A percentile compares a stretch with the other conserved stretches of the same genome.
phyloP scores from a whole-genome alignment of 805 yeast species.

The Zygoascus tannicola region DNA sequence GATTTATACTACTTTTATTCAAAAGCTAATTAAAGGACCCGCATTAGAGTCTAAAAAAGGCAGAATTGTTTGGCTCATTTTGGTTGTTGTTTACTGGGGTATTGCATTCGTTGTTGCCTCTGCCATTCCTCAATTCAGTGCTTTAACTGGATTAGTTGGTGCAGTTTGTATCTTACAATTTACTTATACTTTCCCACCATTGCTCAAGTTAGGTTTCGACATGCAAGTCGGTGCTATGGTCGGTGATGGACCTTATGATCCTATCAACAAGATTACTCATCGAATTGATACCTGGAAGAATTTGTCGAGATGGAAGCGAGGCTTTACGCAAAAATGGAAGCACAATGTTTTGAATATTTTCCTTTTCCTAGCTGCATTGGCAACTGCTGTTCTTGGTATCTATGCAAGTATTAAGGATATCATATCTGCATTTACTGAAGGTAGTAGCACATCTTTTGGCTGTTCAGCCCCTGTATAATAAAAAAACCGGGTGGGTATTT shows the following conservation, averaged over 20 bases:
- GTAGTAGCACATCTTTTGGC: constrained; percentile 15
- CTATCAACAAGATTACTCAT: constrained; percentile 13
- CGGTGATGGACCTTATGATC: constrained; percentile 23
- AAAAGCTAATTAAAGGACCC: constrained; percentile 27
- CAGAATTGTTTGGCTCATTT: constrained; percentile 29
- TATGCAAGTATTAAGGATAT: constrained; percentile 20
- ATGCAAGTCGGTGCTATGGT: constrained; percentile 24
- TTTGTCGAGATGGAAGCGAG: constrained; percentile 31
- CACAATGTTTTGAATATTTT: constrained; percentile 19
- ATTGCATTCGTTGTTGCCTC: constrained; percentile 36
- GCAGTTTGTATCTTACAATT: constrained; percentile 39
- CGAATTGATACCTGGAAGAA: constrained; percentile 26
- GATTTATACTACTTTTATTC: constrained; percentile 34
- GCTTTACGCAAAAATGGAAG: constrained; percentile 18
- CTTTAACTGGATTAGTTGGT: constrained; percentile 33
- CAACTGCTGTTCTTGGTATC: constrained; percentile 25
- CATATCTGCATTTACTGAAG: constrained; percentile 12
- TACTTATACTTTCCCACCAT: constrained; percentile 37
- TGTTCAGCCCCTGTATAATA: constrained; percentile 14
- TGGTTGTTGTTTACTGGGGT: constrained; percentile 36
- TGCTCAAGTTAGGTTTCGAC: constrained; percentile 18
- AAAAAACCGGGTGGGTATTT: no score
- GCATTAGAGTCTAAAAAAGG: constrained; percentile 29
- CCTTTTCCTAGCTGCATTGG: constrained; percentile 26
- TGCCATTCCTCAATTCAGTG: constrained; percentile 37